A percentile compares a stretch with the other conserved stretches of the same genome.
Evolutionary conservation across 169 alveolate genomes (phyloP).

Genomic region (Eimeria brunetti): DNA sequence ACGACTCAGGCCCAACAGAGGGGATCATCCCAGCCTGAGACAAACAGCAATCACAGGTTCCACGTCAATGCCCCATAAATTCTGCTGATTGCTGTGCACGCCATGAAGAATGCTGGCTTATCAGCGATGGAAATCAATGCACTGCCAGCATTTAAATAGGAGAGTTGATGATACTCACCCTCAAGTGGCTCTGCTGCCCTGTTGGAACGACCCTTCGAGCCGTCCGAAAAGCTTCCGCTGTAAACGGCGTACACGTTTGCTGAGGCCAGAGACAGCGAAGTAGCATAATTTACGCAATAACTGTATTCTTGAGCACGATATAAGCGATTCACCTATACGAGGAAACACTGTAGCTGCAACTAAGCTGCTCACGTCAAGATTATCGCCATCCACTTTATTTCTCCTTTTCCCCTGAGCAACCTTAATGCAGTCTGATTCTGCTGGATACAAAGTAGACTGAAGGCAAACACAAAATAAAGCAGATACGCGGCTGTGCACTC

Average conservation of each 20-base stretch:
- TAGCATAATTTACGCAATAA: neutral
- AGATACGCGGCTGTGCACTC: neutral
- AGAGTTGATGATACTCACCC: neutral
- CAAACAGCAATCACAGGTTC: neutral
- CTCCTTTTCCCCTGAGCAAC: conserved; percentile 57
- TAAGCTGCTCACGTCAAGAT: conserved; percentile 36
- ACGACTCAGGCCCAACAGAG: neutral
- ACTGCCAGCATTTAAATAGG: neutral
- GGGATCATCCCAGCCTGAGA: conserved; percentile 50
- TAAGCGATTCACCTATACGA: neutral
- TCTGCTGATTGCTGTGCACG: neutral
- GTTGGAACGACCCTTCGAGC: neutral
- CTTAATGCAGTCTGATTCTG: neutral
- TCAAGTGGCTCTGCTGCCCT: conserved; percentile 51
- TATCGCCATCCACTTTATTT: neutral
- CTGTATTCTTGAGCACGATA: neutral
- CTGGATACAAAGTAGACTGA: conserved; percentile 54
- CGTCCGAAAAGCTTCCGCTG: conserved; percentile 29
- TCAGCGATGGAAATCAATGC: neutral
- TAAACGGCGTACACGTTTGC: conserved; percentile 55
- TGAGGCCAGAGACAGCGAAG: conserved; percentile 8
- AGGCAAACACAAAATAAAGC: conserved; percentile 1
- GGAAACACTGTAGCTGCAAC: neutral
- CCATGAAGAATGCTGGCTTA: neutral
- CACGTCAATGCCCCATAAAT: neutral